Base-by-base conservation (phyloP, 2,329 filamentous ascomycete genomes). In the Diaporthe citrichinensis region DNA sequence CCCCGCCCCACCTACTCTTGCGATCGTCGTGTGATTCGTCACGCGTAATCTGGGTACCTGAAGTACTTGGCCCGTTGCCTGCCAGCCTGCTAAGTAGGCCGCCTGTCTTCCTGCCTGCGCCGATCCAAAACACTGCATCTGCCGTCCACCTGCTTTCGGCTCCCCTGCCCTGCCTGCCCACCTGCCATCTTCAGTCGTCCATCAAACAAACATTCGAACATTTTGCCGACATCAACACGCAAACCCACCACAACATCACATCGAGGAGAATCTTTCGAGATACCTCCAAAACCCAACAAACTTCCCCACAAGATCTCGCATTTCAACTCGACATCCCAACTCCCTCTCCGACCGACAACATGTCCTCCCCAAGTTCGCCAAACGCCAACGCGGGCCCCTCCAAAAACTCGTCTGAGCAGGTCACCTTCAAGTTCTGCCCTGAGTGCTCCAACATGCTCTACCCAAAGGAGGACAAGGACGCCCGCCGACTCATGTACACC, bases 391-490 rank as follows among this genome's bases (percentile, higher is more conserved):
- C 82, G 69, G 84, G 82, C 76, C 84, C 88, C 79, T 83, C 83
- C 77, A 87, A 89, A 80, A 89, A 88, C 81, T 87, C 87, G 79
- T 39, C 36, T 12, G 92, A 96, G 86, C 95, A 98, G 85, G 96
- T 98, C 85, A 95, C 95, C 65, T 99, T 98, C 86, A 94, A 95
- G 82, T 99, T 99, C 90, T 99, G 97, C 88, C 95, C 95, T 80
- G 97, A 99, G 90, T 99, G 97, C 88, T 98, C 96, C 81, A 99
- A 99, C 89, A 94, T 99, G 91, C 90, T 99, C 73, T 98, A 98
- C 83, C 97, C 97, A 69, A 97, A 97, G 86, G 97, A 99, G 88
- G 95, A 99, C 85, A 92, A 93, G 78, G 89, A 93, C 77, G 92
- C 92, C 77, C 94, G 94, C 87, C 93, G 92, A 81, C 92, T 99